A percentile compares a stretch with the other conserved stretches of the same genome.
Conservation (phyloP, 176 grass and related monocot species). For the Phoenix dactylifera region DNA sequence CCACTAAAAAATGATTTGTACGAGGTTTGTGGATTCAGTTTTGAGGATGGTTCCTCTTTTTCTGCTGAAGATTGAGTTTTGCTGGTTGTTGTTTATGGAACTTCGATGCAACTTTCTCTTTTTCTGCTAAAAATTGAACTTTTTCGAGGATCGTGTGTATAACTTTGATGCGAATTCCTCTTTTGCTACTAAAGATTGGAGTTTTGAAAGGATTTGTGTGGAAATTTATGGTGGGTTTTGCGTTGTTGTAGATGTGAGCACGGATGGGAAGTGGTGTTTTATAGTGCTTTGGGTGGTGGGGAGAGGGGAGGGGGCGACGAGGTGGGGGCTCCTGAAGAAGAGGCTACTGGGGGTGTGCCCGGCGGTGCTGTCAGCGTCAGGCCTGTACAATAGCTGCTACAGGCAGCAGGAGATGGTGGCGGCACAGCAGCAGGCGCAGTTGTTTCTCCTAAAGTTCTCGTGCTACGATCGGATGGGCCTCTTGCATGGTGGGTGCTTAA, state of each 20-base stretch:
- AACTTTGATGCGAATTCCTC: too few relatives aligned
- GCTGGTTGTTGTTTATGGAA: too few relatives aligned
- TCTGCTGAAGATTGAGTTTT: too few relatives aligned
- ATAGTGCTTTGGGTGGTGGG: constrained; percentile 7
- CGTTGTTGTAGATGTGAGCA: constrained; percentile 7
- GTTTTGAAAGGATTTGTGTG: too few relatives aligned
- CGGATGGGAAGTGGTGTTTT: constrained; percentile 11
- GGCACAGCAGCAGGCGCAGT: not conserved
- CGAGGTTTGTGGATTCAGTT: too few relatives aligned
- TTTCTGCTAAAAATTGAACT: too few relatives aligned
- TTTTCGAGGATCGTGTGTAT: too few relatives aligned
- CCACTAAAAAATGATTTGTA: too few relatives aligned
- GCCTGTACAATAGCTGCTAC: not conserved
- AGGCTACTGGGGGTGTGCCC: constrained; percentile 1
- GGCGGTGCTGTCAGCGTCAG: not conserved
- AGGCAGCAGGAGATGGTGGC: not conserved
- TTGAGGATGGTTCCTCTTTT: too few relatives aligned
- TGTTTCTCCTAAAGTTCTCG: constrained; percentile 18
- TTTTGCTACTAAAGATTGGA: too few relatives aligned
- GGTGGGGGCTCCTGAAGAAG: constrained; percentile 13
- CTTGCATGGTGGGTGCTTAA: constrained; percentile 13
- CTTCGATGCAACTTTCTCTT: too few relatives aligned
- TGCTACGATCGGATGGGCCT: constrained; percentile 16
- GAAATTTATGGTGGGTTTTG: not conserved
- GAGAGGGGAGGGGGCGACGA: not conserved